These are phyloP conservation scores for Fistulifera pelliculosa DNA, from an alignment of 108 stramenopile genomes.

Conservation along the genomic window DNA sequence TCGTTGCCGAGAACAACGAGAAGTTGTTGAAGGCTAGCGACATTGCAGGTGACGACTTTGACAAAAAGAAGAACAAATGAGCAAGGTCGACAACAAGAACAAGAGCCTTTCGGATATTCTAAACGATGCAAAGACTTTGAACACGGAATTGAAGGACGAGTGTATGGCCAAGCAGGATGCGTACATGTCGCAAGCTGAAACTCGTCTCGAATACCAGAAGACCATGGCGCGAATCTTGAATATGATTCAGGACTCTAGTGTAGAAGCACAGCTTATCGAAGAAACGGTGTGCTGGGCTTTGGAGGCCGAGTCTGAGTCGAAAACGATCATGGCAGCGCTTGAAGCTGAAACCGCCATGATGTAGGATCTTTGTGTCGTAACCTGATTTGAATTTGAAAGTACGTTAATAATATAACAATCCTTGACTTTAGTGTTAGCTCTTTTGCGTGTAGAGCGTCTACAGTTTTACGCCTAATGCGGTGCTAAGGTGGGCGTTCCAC, in stretches of 20 bases:
- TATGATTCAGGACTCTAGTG: constrained; percentile 45
- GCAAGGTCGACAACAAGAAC: constrained; percentile 13
- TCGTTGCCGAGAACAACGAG: constrained; percentile 14
- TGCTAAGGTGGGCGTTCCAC: too few relatives aligned
- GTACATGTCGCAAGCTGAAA: constrained; percentile 63
- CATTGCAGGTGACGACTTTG: constrained; percentile 8
- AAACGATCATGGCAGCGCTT: constrained; percentile 18
- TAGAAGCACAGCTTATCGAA: constrained; percentile 47
- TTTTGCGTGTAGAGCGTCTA: too few relatives aligned
- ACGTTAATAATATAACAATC: too few relatives aligned
- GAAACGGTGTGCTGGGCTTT: constrained; percentile 21
- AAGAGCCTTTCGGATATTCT: constrained; percentile 3
- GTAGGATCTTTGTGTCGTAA: too few relatives aligned
- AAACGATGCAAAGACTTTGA: constrained; percentile 31
- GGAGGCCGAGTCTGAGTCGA: constrained; percentile 12
- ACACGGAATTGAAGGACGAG: constrained; percentile 51
- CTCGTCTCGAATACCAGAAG: constrained; percentile 54
- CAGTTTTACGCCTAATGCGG: too few relatives aligned
- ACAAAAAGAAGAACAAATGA: constrained; percentile 2
- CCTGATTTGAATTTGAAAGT: too few relatives aligned
- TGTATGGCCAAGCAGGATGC: constrained; percentile 55
- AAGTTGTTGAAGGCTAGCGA: constrained; percentile 15
- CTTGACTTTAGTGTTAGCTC: too few relatives aligned
- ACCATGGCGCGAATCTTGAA: constrained; percentile 47
- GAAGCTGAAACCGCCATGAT: constrained; percentile 14